These are phyloP conservation scores for Avena eriantha DNA, from an alignment of 176 grass and related monocot species.

Conservation along the genomic window DNA sequence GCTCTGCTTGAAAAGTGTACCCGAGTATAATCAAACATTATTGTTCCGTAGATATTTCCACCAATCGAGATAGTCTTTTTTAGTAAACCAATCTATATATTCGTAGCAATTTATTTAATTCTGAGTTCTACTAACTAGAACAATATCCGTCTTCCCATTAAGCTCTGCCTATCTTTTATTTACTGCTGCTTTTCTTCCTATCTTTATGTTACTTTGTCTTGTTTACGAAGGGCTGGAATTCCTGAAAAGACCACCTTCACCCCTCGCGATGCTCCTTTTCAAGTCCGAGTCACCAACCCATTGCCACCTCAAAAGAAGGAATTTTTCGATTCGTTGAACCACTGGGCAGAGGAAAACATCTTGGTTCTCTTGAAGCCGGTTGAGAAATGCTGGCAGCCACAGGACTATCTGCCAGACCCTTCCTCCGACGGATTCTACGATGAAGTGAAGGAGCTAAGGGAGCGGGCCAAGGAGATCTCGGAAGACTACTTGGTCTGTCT, in stretches of 20 bases:
- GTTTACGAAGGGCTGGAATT: conserved; percentile 8
- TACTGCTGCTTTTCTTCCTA: background rate
- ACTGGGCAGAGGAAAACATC: conserved; percentile 24
- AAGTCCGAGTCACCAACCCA: background rate
- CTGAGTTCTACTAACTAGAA: background rate
- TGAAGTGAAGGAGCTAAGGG: background rate
- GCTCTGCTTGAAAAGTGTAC: background rate
- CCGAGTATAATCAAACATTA: background rate
- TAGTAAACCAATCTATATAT: background rate
- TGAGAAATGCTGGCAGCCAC: conserved; percentile 12
- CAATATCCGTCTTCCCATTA: background rate
- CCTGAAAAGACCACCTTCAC: background rate
- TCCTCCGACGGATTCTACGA: conserved; percentile 6
- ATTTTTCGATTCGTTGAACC: background rate
- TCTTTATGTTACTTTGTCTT: background rate
- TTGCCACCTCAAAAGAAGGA: conserved; percentile 23
- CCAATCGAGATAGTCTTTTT: background rate
- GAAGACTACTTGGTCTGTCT: background rate
- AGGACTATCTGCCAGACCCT: conserved; percentile 5
- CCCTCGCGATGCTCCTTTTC: background rate
- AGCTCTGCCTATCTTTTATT: background rate
- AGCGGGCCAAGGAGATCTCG: background rate
- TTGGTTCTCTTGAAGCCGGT: background rate
- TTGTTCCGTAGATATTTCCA: conserved; percentile 5
- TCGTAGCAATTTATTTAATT: background rate